Percentiles rank a stretch among this genome's conserved stretches.
Evolutionary conservation across 176 grass and related monocot genomes (phyloP).

Genomic region (Bolboschoenus planiculmis): DNA sequence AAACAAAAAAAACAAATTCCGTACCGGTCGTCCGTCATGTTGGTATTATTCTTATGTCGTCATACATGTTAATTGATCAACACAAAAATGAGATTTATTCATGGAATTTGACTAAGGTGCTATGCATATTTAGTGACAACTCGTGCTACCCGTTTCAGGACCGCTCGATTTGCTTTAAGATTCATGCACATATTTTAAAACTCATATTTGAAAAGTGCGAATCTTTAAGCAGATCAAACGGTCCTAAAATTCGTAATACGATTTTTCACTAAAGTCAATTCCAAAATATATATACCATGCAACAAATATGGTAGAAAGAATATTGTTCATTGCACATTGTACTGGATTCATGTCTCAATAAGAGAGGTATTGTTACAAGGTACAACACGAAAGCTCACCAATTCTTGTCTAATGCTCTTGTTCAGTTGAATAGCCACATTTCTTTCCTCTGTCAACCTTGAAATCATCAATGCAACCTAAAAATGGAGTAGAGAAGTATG

Average conservation of each 20-base stretch:
- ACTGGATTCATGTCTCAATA: neutral
- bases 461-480: conserved; percentile 53
- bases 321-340: neutral
- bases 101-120: too few relatives aligned
- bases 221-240: too few relatives aligned
- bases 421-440: conserved; percentile 62
- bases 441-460: conserved; percentile 61
- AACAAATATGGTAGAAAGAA: neutral
- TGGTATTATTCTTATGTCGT: neutral
- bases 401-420: conserved; percentile 58
- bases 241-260: too few relatives aligned
- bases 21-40: neutral
- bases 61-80: neutral
- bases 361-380: neutral
- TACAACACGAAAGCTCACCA: conserved; percentile 11
- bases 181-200: too few relatives aligned
- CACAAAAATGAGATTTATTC: neutral
- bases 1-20: neutral
- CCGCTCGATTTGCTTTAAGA: too few relatives aligned
- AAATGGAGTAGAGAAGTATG: conserved; percentile 2
- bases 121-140: too few relatives aligned
- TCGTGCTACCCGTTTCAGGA: too few relatives aligned
- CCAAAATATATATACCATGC: neutral
- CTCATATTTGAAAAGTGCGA: too few relatives aligned
- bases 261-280: neutral